These are phyloP conservation scores for Pharus latifolius DNA, from an alignment of 176 grass and related monocot species.

Conservation along the genomic window DNA sequence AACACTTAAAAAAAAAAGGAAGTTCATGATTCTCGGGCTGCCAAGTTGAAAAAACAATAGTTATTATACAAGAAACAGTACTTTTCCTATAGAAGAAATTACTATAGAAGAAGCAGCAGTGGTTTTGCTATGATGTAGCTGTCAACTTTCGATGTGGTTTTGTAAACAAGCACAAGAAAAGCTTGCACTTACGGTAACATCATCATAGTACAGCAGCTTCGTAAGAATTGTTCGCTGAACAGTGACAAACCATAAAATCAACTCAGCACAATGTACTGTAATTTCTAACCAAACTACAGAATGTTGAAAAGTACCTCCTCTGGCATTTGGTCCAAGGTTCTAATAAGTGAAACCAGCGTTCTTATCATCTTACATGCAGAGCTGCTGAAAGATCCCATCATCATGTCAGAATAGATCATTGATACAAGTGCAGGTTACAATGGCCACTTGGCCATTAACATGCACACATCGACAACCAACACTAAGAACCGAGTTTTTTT, in stretches of 20 bases:
- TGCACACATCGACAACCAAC: neutral
- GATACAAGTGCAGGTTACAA: neutral
- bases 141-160: neutral
- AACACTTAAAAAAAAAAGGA: slow-evolving; percentile 90
- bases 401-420: slow-evolving; percentile 9
- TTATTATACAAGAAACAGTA: neutral
- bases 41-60: neutral
- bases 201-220: slow-evolving; percentile 95
- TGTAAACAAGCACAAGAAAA: slow-evolving; percentile 19
- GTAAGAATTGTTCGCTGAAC: slow-evolving; percentile 91
- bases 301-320: slow-evolving; percentile 49
- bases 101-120: no score
- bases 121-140: neutral
- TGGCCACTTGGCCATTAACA: neutral
- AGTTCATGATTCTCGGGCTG: slow-evolving; percentile 97
- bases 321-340: slow-evolving; percentile 96
- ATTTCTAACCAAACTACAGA: slow-evolving; percentile 4
- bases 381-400: slow-evolving; percentile 33
- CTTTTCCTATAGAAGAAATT: no score
- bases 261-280: slow-evolving; percentile 7
- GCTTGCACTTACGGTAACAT: slow-evolving; percentile 49
- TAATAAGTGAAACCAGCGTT: slow-evolving; percentile 94
- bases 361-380: slow-evolving; percentile 98
- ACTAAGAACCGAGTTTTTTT: no score
- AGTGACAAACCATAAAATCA: slow-evolving; percentile 17